Evolutionary conservation across 192 early-diverging fungal genomes (phyloP).

Genomic region (Backusella macrospora): DNA sequence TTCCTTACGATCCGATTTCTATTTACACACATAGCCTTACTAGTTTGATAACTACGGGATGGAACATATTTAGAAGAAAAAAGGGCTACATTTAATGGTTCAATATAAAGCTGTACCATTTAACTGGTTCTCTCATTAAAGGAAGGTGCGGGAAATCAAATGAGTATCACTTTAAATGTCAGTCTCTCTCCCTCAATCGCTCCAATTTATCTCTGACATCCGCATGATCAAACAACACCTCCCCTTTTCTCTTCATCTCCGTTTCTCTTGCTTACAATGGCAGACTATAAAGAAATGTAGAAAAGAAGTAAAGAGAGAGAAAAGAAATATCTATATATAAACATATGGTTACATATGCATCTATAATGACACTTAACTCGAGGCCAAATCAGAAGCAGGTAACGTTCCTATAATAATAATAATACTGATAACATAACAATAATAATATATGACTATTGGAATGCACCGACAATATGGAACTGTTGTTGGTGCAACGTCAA

Average conservation of each 20-base stretch:
- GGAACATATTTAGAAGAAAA: conserved; percentile 7
- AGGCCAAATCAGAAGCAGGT: too few relatives aligned
- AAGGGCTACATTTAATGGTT: conserved; percentile 6
- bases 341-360: too few relatives aligned
- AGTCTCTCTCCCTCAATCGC: background rate
- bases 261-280: background rate
- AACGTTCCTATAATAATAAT: too few relatives aligned
- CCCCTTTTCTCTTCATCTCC: background rate
- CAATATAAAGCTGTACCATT: background rate
- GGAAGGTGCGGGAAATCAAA: conserved; percentile 11
- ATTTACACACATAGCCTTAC: background rate
- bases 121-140: background rate
- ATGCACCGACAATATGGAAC: background rate
- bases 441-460: background rate
- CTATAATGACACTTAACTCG: too few relatives aligned
- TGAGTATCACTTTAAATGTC: conserved; percentile 1
- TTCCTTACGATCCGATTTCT: background rate
- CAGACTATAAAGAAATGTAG: background rate
- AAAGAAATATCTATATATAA: too few relatives aligned
- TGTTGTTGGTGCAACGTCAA: background rate
- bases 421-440: background rate
- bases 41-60: background rate
- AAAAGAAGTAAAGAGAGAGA: too few relatives aligned
- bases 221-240: background rate
- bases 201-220: background rate